Percentiles rank a stretch among this genome's conserved stretches.
phyloP scores from a whole-genome alignment of 768 basidiomycete species.

The Suillus occidentalis region DNA sequence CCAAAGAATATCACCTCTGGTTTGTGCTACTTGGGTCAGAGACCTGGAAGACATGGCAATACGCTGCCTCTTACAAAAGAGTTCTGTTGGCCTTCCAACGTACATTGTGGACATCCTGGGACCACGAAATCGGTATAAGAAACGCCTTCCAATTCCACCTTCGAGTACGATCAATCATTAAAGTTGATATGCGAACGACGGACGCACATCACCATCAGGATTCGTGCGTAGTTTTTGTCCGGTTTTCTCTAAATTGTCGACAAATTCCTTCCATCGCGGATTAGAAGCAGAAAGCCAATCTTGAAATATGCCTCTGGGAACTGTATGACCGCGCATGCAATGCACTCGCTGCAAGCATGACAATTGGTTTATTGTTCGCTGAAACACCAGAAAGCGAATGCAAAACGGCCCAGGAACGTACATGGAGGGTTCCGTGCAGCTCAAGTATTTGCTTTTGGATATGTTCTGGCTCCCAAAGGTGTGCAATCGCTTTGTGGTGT shows the following conservation, averaged over 20 bases:
- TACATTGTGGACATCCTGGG: constrained; percentile 74
- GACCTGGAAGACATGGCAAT: neutral
- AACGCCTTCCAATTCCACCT: constrained; percentile 83
- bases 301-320: constrained; percentile 71
- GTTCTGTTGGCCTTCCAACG: constrained; percentile 53
- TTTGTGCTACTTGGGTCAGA: constrained; percentile 53
- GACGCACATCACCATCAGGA: constrained; percentile 87
- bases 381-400: neutral
- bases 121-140: constrained; percentile 77
- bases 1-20: constrained; percentile 88
- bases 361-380: constrained; percentile 15
- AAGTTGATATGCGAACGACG: neutral
- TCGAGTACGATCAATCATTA: neutral
- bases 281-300: constrained; percentile 69
- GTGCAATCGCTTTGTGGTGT: constrained; percentile 73
- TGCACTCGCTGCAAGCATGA: constrained; percentile 59
- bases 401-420: constrained; percentile 31
- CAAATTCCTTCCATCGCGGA: constrained; percentile 74
- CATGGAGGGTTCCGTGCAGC: constrained; percentile 87
- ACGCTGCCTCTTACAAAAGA: constrained; percentile 48
- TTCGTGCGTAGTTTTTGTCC: constrained; percentile 74
- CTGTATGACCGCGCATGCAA: constrained; percentile 72
- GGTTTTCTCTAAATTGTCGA: constrained; percentile 59
- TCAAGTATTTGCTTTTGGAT: constrained; percentile 60
- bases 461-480: constrained; percentile 40